phyloP scores from a whole-genome alignment of 106 monocot species.

The Apostasia shenzhenica region DNA sequence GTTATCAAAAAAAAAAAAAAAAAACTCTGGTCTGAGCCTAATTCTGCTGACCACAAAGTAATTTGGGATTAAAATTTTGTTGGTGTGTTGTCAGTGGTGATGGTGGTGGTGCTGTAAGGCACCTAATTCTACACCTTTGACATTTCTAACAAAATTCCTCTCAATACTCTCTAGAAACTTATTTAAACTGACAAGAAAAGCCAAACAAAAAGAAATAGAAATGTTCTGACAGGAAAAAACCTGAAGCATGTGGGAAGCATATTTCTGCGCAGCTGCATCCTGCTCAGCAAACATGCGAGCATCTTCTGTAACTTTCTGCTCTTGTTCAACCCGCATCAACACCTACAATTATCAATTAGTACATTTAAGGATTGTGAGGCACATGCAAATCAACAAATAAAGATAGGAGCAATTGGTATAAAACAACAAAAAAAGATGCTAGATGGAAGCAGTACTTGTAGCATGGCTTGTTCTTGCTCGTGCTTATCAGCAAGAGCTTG shows the following conservation, averaged over 20 bases:
- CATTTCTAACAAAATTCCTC: too few species aligned
- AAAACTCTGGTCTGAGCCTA: too few species aligned
- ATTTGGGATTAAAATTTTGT: too few species aligned
- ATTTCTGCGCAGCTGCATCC: constrained; percentile 72
- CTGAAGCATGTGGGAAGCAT: constrained; percentile 65
- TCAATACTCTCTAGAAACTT: too few species aligned
- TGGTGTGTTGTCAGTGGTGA: too few species aligned
- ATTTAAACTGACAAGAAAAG: too few species aligned
- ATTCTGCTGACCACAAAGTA: too few species aligned
- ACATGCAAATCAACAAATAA: not conserved
- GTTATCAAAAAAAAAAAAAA: too few species aligned
- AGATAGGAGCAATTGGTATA: not conserved
- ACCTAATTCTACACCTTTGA: too few species aligned
- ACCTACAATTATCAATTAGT: constrained; percentile 30
- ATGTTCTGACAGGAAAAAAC: constrained; percentile 22
- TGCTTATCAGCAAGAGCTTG: constrained; percentile 77
- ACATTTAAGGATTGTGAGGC: not conserved
- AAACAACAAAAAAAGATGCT: not conserved
- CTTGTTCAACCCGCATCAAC: constrained; percentile 90
- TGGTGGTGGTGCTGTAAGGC: too few species aligned
- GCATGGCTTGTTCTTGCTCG: constrained; percentile 89
- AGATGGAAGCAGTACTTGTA: constrained; percentile 36
- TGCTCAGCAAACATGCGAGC: constrained; percentile 78
- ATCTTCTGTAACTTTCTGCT: constrained; percentile 84
- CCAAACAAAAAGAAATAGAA: too few species aligned